These are phyloP conservation scores for Hygrophila difformis DNA, from an alignment of 257 asterid genomes.

Conservation along the genomic window DNA sequence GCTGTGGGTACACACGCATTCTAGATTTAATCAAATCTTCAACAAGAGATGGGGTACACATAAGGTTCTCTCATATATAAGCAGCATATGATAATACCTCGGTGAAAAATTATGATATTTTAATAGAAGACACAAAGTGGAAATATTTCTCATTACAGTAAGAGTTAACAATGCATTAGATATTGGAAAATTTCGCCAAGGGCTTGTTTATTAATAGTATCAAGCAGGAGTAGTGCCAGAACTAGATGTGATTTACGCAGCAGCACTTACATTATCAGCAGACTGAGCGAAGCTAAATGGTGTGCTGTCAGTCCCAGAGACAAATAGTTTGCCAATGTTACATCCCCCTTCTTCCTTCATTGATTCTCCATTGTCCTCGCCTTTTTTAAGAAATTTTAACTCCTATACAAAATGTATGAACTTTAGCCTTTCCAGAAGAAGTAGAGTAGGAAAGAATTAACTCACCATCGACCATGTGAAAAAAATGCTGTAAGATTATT, in stretches of 20 bases:
- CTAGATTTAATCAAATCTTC: no score
- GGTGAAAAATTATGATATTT: no score
- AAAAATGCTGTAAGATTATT: not conserved
- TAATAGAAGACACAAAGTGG: no score
- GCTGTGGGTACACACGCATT: no score
- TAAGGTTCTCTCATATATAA: no score
- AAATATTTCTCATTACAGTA: not conserved
- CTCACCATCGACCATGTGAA: conserved; percentile 1
- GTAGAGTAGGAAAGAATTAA: conserved; percentile 5
- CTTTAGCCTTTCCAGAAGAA: conserved; percentile 8
- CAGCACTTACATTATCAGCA: conserved; percentile 39
- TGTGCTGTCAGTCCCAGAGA: conserved; percentile 49
- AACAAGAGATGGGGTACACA: no score
- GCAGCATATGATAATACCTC: not conserved
- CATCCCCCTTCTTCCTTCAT: conserved; percentile 33
- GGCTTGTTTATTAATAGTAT: not conserved
- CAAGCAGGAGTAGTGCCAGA: conserved; percentile 2
- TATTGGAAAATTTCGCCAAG: not conserved
- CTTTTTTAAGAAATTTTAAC: conserved; percentile 19
- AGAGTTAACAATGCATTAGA: not conserved
- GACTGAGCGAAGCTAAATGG: conserved; percentile 38
- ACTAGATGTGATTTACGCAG: conserved; percentile 1
- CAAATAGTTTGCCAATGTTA: conserved; percentile 34
- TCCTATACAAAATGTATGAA: conserved; percentile 30
- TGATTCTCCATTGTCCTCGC: conserved; percentile 16